These are phyloP conservation scores for thale cress (Arabidopsis thaliana) DNA, from an alignment of 345 rosid genomes.

Conservation along the genomic window TAIR10.1 NC_003075.7:7773001-7773500, in stretches of 20 bases:
- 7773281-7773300: slow-evolving; percentile 85
- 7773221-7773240: slow-evolving; percentile 95
- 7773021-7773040: background rate
- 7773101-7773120: slow-evolving; percentile 97
- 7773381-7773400: slow-evolving; percentile 9
- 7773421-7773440: slow-evolving; percentile 2
- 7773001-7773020: slow-evolving; percentile 17
- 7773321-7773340: slow-evolving; percentile 31
- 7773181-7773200: background rate
- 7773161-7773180: background rate
- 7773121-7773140: slow-evolving; percentile 79
- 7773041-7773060: background rate
- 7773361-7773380: background rate
- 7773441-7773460: slow-evolving; percentile 20
- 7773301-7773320: slow-evolving; percentile 81
- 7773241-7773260: slow-evolving; percentile 82
- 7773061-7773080: slow-evolving; percentile 98
- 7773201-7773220: slow-evolving; percentile 26
- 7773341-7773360: background rate
- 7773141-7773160: background rate
- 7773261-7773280: slow-evolving; percentile 89
- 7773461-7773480: background rate
- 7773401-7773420: background rate
- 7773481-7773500: background rate
- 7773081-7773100: slow-evolving; percentile 93